Evolutionary conservation across 1,139 yeast genomes (phyloP).

Genomic region (Spathaspora sp.): DNA sequence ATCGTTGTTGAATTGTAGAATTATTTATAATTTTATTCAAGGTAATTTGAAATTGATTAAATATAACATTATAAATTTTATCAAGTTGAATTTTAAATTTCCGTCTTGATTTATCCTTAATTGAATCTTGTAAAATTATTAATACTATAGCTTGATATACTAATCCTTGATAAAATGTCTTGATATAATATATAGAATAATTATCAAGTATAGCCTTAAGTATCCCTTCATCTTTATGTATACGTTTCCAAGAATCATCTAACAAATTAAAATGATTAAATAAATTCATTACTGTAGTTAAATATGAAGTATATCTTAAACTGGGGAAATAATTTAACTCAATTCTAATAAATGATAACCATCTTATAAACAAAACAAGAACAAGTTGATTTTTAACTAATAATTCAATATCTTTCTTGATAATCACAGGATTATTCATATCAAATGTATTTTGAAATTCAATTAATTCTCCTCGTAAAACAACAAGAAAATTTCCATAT

Average conservation of each 20-base stretch:
- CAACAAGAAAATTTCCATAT: slow-evolving; percentile 18
- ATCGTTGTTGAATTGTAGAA: background rate
- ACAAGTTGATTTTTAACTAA: slow-evolving; percentile 23
- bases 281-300: slow-evolving; percentile 25
- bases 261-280: slow-evolving; percentile 27
- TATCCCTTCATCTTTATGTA: background rate
- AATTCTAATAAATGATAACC: slow-evolving; percentile 32
- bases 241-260: slow-evolving; percentile 16
- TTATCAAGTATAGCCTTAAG: background rate
- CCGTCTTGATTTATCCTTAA: background rate
- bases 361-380: slow-evolving; percentile 22
- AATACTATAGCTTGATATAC: slow-evolving; percentile 27
- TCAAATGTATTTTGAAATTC: slow-evolving; percentile 2
- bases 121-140: slow-evolving; percentile 18
- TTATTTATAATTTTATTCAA: slow-evolving; percentile 8
- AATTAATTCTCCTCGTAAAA: slow-evolving; percentile 14
- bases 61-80: slow-evolving; percentile 8
- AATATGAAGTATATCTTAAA: slow-evolving; percentile 28
- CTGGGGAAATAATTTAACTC: slow-evolving; percentile 35
- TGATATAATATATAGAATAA: slow-evolving; percentile 15
- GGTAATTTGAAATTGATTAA: slow-evolving; percentile 10
- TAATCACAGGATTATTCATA: background rate
- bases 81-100: slow-evolving; percentile 6
- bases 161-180: slow-evolving; percentile 21
- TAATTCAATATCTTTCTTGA: slow-evolving; percentile 15